Conservation (phyloP, 148 eudicot species). For the Drosera capensis region DNA sequence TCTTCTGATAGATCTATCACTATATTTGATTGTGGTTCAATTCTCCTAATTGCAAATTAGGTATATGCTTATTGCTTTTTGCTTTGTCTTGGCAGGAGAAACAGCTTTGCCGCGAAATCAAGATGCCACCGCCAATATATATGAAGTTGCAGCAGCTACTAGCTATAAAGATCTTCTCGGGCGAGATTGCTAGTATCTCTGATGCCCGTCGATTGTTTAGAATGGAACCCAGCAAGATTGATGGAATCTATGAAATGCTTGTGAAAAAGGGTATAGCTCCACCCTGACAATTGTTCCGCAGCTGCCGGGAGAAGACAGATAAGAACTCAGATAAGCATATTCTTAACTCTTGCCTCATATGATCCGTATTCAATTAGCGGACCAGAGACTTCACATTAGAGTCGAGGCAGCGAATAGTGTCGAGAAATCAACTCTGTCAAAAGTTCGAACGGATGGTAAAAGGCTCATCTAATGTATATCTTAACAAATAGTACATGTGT, state of each 20-base stretch:
- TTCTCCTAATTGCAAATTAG: neutral
- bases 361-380: too few relatives aligned
- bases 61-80: too few relatives aligned
- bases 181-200: conserved; percentile 32
- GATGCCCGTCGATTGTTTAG: conserved; percentile 50
- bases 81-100: conserved; percentile 34
- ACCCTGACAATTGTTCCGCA: conserved; percentile 21
- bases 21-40: neutral
- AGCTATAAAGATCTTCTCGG: conserved; percentile 40
- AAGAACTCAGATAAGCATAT: too few relatives aligned
- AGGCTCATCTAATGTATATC: too few relatives aligned
- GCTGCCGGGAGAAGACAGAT: too few relatives aligned
- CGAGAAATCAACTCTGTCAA: too few relatives aligned
- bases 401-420: too few relatives aligned
- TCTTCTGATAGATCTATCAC: neutral
- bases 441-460: too few relatives aligned
- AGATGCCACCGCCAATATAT: conserved; percentile 53
- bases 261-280: conserved; percentile 53
- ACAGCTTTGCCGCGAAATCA: conserved; percentile 47
- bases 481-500: too few relatives aligned
- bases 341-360: too few relatives aligned
- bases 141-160: conserved; percentile 54
- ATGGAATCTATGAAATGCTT: conserved; percentile 71
- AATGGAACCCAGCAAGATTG: conserved; percentile 55
- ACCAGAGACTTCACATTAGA: too few relatives aligned